Conservation (phyloP, 1,284 basidiomycete species). For the Coriolopsis trogii region DNA sequence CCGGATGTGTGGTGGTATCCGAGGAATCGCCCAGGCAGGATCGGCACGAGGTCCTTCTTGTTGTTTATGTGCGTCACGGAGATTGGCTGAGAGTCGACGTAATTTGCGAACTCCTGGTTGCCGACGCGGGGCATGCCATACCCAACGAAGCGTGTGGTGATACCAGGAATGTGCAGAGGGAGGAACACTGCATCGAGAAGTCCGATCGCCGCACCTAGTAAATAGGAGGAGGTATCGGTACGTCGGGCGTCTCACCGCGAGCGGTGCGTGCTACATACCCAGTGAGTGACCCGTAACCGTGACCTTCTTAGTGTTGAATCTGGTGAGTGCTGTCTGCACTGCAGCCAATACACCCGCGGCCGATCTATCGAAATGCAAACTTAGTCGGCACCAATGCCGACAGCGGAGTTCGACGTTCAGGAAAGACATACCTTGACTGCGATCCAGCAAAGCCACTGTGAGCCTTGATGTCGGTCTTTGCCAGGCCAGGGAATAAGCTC, state of each 20-base stretch:
- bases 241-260: no score
- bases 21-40: slow-evolving; percentile 40
- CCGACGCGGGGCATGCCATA: slow-evolving; percentile 64
- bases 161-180: slow-evolving; percentile 43
- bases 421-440: slow-evolving; percentile 47
- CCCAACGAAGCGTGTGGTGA: slow-evolving; percentile 41
- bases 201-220: slow-evolving; percentile 50
- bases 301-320: slow-evolving; percentile 34
- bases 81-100: slow-evolving; percentile 47
- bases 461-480: slow-evolving; percentile 46
- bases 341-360: slow-evolving; percentile 40
- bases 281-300: slow-evolving; percentile 44
- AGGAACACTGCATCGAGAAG: slow-evolving; percentile 51
- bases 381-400: not conserved
- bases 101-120: slow-evolving; percentile 61
- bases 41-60: slow-evolving; percentile 34
- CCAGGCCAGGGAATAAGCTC: slow-evolving; percentile 59
- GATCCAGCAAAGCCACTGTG: slow-evolving; percentile 59
- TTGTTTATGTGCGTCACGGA: slow-evolving; percentile 36
- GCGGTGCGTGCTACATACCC: slow-evolving; percentile 35
- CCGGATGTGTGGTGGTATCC: slow-evolving; percentile 61
- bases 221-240: not conserved
- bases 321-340: slow-evolving; percentile 36
- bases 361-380: slow-evolving; percentile 30
- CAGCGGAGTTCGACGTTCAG: not conserved